These are phyloP conservation scores for Fragaria nilgerrensis DNA, from an alignment of 306 rosid species.

Conservation along the genomic window DNA sequence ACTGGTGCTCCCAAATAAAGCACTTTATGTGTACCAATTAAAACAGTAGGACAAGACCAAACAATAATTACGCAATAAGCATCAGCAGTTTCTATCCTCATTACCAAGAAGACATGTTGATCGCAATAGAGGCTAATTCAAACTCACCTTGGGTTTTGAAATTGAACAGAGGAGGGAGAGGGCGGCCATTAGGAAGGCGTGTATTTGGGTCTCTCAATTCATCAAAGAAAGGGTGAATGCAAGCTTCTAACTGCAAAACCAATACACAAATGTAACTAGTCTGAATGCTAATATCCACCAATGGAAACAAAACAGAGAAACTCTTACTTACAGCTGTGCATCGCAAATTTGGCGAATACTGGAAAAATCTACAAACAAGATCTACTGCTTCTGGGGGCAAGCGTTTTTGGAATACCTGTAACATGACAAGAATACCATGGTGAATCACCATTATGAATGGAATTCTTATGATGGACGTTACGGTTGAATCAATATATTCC, in stretches of 20 bases:
- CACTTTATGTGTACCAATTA: neutral
- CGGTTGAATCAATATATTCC: neutral
- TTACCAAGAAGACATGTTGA: neutral
- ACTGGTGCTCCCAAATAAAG: neutral
- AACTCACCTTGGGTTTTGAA: conserved; percentile 81
- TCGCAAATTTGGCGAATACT: conserved; percentile 97
- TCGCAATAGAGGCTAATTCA: neutral
- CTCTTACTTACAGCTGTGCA: conserved; percentile 84
- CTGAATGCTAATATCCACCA: neutral
- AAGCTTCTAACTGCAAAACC: conserved; percentile 85
- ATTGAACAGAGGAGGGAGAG: conserved; percentile 95
- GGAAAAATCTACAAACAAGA: conserved; percentile 97
- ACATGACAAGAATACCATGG: conserved; percentile 18
- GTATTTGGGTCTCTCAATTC: conserved; percentile 91
- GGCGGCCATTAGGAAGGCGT: conserved; percentile 98
- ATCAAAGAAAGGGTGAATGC: conserved; percentile 98
- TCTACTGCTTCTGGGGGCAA: conserved; percentile 99
- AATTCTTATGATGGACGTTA: neutral
- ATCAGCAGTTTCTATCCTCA: neutral
- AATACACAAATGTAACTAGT: conserved; percentile 11
- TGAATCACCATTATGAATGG: neutral
- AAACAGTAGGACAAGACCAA: neutral
- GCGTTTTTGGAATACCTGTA: conserved; percentile 95
- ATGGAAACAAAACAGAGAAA: conserved; percentile 6
- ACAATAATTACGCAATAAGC: neutral